Conservation (phyloP, 2,329 filamentous ascomycete genomes). For the Diplodia intermedia region DNA sequence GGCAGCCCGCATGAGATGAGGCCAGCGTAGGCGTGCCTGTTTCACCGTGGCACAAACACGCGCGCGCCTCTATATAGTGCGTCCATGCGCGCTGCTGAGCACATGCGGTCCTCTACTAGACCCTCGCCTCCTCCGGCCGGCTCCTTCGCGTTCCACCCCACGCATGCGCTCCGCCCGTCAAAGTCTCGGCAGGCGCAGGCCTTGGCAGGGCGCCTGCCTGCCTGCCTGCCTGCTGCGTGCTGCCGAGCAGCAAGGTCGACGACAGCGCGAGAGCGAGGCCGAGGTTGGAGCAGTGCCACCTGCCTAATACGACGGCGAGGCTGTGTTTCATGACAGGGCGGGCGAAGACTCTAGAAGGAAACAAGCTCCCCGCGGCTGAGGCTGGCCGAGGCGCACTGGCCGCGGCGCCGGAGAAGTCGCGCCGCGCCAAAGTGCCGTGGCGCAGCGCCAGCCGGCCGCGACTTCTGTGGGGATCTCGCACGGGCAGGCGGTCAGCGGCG, state of each 20-base stretch:
- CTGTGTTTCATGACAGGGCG: slow-evolving; percentile 16
- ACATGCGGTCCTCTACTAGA: not conserved
- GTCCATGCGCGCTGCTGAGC: not conserved
- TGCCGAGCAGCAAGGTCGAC: not conserved
- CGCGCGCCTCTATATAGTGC: not conserved
- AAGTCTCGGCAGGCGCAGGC: not conserved
- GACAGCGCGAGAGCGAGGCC: not conserved
- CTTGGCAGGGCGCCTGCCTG: not conserved
- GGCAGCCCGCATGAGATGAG: not conserved
- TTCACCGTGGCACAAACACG: slow-evolving; percentile 4
- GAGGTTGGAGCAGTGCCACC: not conserved
- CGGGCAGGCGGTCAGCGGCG: slow-evolving; percentile 4
- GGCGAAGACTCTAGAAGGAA: slow-evolving; percentile 30
- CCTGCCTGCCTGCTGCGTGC: not conserved
- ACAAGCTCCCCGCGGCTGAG: slow-evolving; percentile 25
- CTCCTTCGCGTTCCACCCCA: slow-evolving; percentile 1
- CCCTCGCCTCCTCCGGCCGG: not conserved
- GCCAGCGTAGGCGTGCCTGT: not conserved
- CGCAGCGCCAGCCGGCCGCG: not conserved
- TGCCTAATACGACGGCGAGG: not conserved
- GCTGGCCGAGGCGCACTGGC: slow-evolving; percentile 13
- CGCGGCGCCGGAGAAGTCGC: too few species aligned
- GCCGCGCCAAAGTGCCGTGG: not conserved
- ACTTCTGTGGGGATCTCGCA: not conserved
- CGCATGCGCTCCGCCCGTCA: not conserved